Evolutionary conservation across 495 filamentous ascomycete genomes (phyloP), one percentile per base, ranked within the genome.

Genomic region (Hapsidospora chrysogenum): DNA sequence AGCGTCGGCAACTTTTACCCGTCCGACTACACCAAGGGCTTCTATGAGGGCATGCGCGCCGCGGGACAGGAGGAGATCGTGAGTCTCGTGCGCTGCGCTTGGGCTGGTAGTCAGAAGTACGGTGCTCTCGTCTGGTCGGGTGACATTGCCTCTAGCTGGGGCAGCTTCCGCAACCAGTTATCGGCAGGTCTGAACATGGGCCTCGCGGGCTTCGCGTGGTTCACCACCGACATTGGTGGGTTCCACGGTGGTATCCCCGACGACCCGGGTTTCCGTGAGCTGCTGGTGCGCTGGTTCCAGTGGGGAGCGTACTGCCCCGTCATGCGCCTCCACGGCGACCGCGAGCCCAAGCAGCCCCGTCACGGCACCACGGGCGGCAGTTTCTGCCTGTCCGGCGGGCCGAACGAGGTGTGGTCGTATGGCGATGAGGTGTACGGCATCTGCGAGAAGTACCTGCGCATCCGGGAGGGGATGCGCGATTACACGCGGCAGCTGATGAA

Each of bases 221-320:
- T 65, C 65, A 72, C 66, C 21, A 70, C 65, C 5, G 68, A 72
- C 47, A 75, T 75, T 25, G 69, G 70, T 8, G 70, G 69, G 0
- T 73, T 75, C 45, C 63, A 71, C 47, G 69, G 69, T 7, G 69
- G 70, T 2, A 58, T 68, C 29, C 60, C 66, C 0, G 51, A 56
- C 23, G 61, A 70, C 34, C 48, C 53, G n/a, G 55, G 41, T 0
- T 75, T 75, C 46, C 47, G 67, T 2, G 69, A 75, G 38, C 49
- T 75, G 10, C 68, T 75, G 43, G 60, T 63, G 3, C 55, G 70
- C 2, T 75, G 70, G 70, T 75, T 74, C 46, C 69, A 74, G 40
- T 73, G 66, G 66, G 69, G 67, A 2, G 47, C 67, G 1, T 75
- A 72, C 47, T 72, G 66, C 38, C 68, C 69, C 19, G 70, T 73